phyloP scores from a whole-genome alignment of 2,329 filamentous ascomycete genomes.

The Botrytis medusae region DNA sequence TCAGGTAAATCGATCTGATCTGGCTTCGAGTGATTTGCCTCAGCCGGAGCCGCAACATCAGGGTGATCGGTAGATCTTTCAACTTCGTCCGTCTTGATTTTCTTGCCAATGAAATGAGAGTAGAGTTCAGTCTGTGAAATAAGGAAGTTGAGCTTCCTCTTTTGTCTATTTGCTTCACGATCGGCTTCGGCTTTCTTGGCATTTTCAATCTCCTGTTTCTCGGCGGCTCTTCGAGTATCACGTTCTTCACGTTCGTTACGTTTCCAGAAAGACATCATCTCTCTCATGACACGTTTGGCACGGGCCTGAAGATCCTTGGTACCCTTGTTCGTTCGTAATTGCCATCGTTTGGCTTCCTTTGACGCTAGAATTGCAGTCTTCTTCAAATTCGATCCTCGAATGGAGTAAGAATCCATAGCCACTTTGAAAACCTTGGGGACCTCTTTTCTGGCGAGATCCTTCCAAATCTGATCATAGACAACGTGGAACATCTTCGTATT shows the following conservation, averaged over 20 bases:
- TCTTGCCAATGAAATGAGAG: constrained; percentile 98
- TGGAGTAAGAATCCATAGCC: constrained; percentile 80
- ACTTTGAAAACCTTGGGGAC: constrained; percentile 89
- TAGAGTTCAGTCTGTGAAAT: constrained; percentile 99
- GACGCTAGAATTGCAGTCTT: constrained; percentile 96
- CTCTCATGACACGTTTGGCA: constrained; percentile 96
- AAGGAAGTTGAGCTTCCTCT: constrained; percentile 98
- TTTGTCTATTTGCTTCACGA: constrained; percentile 94
- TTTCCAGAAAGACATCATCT: constrained; percentile 99
- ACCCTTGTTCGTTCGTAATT: constrained; percentile 96
- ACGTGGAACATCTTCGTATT: constrained; percentile 93
- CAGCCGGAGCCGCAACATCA: constrained; percentile 59
- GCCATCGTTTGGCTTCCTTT: constrained; percentile 97
- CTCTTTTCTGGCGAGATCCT: constrained; percentile 90
- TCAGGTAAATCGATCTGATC: constrained; percentile 47
- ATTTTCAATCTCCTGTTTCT: constrained; percentile 94
- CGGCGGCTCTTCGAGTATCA: constrained; percentile 88
- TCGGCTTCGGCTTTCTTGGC: constrained; percentile 96
- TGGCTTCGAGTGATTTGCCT: constrained; percentile 42
- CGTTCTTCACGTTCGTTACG: constrained; percentile 97
- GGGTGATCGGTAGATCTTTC: constrained; percentile 85
- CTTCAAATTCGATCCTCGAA: constrained; percentile 90
- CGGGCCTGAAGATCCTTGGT: constrained; percentile 96
- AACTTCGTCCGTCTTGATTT: constrained; percentile 96
- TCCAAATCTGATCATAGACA: constrained; percentile 96